phyloP scores from a whole-genome alignment of 106 monocot species.

The Allium cepa region DNA sequence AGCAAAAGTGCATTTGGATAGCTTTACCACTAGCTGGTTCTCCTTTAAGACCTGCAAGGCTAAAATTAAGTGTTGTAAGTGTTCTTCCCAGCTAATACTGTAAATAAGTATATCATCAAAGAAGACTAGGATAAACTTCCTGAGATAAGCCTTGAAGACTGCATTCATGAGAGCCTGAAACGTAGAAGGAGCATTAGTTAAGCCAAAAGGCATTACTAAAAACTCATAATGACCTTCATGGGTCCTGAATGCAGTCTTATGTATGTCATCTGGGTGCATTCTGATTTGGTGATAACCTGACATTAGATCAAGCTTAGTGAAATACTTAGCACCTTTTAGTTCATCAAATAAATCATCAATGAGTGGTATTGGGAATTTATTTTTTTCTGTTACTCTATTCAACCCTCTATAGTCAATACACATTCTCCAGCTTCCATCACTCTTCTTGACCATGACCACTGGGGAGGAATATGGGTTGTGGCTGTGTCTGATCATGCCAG shows the following conservation, averaged over 20 bases:
- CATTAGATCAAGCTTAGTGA: neutral
- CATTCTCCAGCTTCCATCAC: neutral
- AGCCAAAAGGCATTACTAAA: neutral
- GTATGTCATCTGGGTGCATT: neutral
- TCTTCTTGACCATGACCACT: neutral
- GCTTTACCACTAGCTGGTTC: too few species aligned
- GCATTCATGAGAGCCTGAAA: neutral
- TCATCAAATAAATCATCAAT: neutral
- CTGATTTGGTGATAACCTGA: neutral
- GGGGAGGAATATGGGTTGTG: neutral
- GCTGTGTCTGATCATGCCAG: too few species aligned
- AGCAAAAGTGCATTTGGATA: too few species aligned
- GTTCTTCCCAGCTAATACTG: too few species aligned
- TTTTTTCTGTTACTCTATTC: neutral
- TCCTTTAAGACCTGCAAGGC: too few species aligned
- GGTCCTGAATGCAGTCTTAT: neutral
- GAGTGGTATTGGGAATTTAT: neutral
- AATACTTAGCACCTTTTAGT: neutral
- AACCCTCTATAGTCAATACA: neutral
- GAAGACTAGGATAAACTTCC: neutral
- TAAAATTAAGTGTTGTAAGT: too few species aligned
- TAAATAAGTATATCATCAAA: neutral
- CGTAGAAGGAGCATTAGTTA: neutral
- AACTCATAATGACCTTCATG: neutral
- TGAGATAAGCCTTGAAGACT: neutral